Base-by-base conservation (phyloP, 2,329 filamentous ascomycete genomes). In the Stagonosporopsis chrysanthemi region DNA sequence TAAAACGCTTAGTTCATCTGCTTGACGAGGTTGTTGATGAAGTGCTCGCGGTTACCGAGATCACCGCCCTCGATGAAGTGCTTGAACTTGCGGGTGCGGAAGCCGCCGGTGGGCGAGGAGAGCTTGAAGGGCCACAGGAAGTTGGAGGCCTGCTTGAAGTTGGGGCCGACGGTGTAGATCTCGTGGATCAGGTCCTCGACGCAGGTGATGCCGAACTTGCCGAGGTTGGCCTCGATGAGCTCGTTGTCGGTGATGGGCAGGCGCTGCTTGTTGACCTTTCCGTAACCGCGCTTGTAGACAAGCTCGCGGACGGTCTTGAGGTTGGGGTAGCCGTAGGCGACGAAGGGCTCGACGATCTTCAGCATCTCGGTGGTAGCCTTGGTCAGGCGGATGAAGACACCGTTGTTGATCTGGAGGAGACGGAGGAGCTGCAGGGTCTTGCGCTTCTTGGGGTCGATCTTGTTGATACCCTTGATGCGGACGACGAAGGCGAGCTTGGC, bases 391-490 rank as follows among this genome's bases (percentile, higher is more conserved):
- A 99, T 86, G 85, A 99, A 99, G 82, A 97, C 91, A 83, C 95
- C 95, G 82, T 97, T 98, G 92, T 99, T 99, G 91, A 99, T 99
- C 88, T 99, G 95, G 79, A 99, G 90, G 69, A 99, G 92, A 88
- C 95, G 94, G 82, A 99, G 94, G 64, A 99, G 91, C 86, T 99
- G 95, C 75, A 99, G 90, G 80, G 97, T 98, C 90, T 99, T 99
- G 88, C 95, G 94, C 83, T 96, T 96, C 91, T 99, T 98, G 78
- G 95, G 95, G 81, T 96, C 89, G 77, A 99, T 98, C 91, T 99
- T 99, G 92, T 98, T 98, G 92, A 99, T 98, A 97, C 94, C 95
- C 92, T 99, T 99, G 89, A 99, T 99, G 82, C 95, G 94, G 84
- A 98, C 84, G 76, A 98, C 89, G 82, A 99, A 99, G 86, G 95